phyloP scores from a whole-genome alignment of 106 monocot species.

The Dendrobium chrysotoxum region DNA sequence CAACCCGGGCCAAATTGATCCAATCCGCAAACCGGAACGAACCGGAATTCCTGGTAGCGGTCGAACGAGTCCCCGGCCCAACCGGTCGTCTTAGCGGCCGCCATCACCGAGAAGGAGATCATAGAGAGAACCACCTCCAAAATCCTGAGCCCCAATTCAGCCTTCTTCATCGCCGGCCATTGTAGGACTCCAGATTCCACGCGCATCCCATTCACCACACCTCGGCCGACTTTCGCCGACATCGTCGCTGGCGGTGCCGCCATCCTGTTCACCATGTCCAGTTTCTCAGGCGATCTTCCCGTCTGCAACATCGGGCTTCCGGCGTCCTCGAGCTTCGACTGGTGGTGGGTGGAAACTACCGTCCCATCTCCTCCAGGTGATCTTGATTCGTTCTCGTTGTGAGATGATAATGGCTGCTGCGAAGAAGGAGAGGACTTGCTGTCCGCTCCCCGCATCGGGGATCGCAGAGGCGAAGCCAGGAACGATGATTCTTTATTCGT shows the following conservation, averaged over 20 bases:
- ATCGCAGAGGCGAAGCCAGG: not conserved
- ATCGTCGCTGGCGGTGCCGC: not conserved
- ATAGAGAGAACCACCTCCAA: conserved; percentile 39
- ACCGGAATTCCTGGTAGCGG: conserved; percentile 64
- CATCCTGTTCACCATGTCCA: conserved; percentile 1
- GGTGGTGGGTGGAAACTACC: not conserved
- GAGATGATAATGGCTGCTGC: not conserved
- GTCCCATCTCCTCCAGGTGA: conserved; percentile 6
- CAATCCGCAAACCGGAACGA: not conserved
- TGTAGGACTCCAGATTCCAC: conserved; percentile 24
- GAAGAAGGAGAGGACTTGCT: not conserved
- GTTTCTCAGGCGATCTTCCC: conserved; percentile 10
- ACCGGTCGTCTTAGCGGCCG: conserved; percentile 62
- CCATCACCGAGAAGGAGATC: conserved; percentile 79
- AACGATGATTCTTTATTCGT: too few species aligned
- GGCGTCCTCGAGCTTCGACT: not conserved
- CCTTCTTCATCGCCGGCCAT: conserved; percentile 23
- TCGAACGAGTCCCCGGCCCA: conserved; percentile 93
- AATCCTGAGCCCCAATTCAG: conserved; percentile 43
- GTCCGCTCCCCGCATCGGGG: conserved; percentile 3
- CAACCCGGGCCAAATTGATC: not conserved
- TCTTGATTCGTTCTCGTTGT: not conserved
- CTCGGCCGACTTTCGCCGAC: conserved; percentile 5
- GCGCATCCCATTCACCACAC: conserved; percentile 7
- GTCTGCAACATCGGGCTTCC: not conserved